Evolutionary conservation across 2,329 filamentous ascomycete genomes (phyloP), one percentile per base, ranked within the genome.

Genomic region (Paecilomyces formosus): DNA sequence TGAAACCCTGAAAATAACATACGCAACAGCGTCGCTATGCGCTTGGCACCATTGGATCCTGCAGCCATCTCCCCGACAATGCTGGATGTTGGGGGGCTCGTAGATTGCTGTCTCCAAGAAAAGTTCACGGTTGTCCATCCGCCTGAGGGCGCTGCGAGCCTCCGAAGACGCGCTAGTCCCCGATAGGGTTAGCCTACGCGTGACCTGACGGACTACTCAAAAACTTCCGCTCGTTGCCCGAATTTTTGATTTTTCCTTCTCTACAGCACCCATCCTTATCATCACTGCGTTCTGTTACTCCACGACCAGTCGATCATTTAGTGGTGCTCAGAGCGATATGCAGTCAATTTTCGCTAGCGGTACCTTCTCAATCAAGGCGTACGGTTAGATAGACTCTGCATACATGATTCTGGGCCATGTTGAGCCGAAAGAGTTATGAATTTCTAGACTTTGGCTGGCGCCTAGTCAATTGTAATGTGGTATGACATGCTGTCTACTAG

Each of bases 281-380:
- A 85, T 92, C 90, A 92, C 86, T 84, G 87, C 81, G 83, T 81
- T 81, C 81, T 70, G 79, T 73, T 77, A 75, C 77, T 79, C 85
- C 83, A 88, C 82, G 84, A 86, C 83, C 86, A 88, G 84, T 84
- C 90, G 91, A 92, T 86, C 92, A 96, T 96, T 94, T 83, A 85
- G 77, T 77, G 79, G 86, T 94, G 92, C 90, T 90, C 74, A 96
- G 89, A 96, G 73, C 74, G 79, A 89, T 78, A 74, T 78, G 87
- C 88, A 90, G 88, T 88, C 88, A 89, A 90, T 92, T 92, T 96
- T 92, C 92, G 92, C 92, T 97, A 97, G 89, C 92, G 85, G 89
- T 88, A 88, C 89, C 90, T 92, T 89, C 84, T 78, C 78, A 72
- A 77, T 75, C 85, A 90, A 89, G 88, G 89, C 82, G 85, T 87